Evolutionary conservation across 441 rosid genomes (phyloP).

Genomic region (Euphorbia schlechtendalii): DNA sequence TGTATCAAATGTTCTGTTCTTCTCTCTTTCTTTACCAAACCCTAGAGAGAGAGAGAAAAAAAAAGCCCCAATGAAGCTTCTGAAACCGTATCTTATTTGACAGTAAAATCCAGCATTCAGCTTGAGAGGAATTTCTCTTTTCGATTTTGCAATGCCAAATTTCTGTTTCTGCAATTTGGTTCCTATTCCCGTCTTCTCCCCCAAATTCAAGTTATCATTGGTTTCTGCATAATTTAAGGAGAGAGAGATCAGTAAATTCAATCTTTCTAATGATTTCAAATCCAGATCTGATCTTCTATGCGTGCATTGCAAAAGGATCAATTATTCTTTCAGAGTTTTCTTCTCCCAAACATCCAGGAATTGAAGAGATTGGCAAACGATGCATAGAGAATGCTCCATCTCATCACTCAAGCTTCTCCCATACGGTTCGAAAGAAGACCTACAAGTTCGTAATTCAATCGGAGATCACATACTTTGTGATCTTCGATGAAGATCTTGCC

Average conservation of each 20-base stretch:
- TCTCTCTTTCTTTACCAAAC: conserved; percentile 15
- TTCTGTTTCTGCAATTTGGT: neutral
- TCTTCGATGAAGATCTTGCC: conserved; percentile 37
- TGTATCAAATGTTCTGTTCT: conserved; percentile 20
- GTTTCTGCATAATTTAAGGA: neutral
- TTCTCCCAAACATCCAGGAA: conserved; percentile 40
- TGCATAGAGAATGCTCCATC: conserved; percentile 69
- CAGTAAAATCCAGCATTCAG: neutral
- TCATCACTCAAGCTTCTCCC: conserved; percentile 65
- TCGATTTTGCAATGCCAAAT: conserved; percentile 1
- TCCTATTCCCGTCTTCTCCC: neutral
- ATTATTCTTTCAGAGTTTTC: conserved; percentile 54
- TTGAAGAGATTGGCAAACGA: conserved; percentile 41
- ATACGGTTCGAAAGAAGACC: conserved; percentile 45
- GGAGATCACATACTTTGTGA: conserved; percentile 54
- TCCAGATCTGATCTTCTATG: conserved; percentile 48
- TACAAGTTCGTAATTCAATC: conserved; percentile 58
- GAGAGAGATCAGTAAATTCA: neutral
- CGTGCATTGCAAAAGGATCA: conserved; percentile 63
- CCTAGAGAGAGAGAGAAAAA: conserved; percentile 19
- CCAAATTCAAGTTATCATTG: neutral
- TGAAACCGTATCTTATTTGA: neutral
- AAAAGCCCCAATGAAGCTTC: neutral
- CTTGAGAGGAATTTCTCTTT: neutral
- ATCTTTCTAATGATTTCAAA: conserved; percentile 48